A percentile compares a stretch with the other conserved stretches of the same genome.
Evolutionary conservation across 73 alveolate genomes (phyloP).

Genomic region (Uronychia setigera): DNA sequence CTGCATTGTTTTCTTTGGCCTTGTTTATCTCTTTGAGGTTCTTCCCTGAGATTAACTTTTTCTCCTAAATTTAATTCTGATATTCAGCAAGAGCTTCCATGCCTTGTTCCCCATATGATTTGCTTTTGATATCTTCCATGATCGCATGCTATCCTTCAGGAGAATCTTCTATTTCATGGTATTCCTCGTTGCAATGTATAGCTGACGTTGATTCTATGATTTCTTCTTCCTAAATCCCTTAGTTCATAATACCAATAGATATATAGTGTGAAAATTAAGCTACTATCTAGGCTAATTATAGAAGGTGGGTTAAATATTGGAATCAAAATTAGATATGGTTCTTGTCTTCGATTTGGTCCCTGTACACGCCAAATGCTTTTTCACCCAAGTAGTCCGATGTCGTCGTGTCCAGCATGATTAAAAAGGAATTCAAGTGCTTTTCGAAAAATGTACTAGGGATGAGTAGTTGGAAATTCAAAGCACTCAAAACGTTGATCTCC

Average conservation of each 20-base stretch:
- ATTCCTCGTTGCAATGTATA: too few relatives aligned
- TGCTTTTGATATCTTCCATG: too few relatives aligned
- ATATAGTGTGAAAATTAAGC: too few relatives aligned
- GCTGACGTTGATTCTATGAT: too few relatives aligned
- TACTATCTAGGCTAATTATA: background rate
- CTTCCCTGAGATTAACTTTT: background rate
- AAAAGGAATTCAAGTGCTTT: conserved; percentile 25
- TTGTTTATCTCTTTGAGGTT: background rate
- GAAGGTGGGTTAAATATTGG: background rate
- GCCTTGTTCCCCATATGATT: too few relatives aligned
- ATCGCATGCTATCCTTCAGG: too few relatives aligned
- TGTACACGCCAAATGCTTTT: conserved; percentile 21
- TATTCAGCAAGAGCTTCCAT: too few relatives aligned
- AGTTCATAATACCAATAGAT: too few relatives aligned
- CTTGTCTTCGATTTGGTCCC: conserved; percentile 7
- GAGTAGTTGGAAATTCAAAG: conserved; percentile 8
- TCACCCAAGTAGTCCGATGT: conserved; percentile 42
- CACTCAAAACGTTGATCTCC: conserved; percentile 18
- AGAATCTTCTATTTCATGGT: too few relatives aligned
- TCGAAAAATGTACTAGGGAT: conserved; percentile 19
- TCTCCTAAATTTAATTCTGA: too few relatives aligned
- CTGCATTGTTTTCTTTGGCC: background rate
- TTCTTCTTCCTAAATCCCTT: background rate
- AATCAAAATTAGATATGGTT: background rate
- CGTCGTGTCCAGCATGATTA: conserved; percentile 21